phyloP scores from a whole-genome alignment of 2,329 filamentous ascomycete species.

The Daldinia sp. region DNA sequence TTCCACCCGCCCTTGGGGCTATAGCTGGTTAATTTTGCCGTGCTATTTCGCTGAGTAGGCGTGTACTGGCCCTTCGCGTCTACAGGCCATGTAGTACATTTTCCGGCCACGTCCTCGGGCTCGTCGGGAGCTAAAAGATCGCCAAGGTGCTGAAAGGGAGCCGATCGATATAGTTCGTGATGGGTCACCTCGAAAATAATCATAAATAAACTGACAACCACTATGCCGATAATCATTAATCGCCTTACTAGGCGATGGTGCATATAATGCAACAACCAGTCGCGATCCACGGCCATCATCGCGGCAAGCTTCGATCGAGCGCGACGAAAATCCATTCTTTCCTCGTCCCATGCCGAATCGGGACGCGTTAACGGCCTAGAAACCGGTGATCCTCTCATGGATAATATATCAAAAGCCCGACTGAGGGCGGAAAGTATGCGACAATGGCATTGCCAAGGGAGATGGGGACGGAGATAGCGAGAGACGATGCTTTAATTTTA shows the following conservation, averaged over 20 bases:
- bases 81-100: slow-evolving; percentile 45
- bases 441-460: slow-evolving; percentile 12
- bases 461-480: slow-evolving; percentile 2
- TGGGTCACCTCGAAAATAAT: slow-evolving; percentile 38
- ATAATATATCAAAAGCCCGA: slow-evolving; percentile 17
- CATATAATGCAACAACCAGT: slow-evolving; percentile 31
- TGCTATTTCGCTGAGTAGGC: slow-evolving; percentile 13
- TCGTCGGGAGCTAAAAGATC: not conserved
- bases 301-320: slow-evolving; percentile 7
- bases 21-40: slow-evolving; percentile 35
- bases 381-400: slow-evolving; percentile 25
- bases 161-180: slow-evolving; percentile 32
- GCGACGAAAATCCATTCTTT: slow-evolving; percentile 13
- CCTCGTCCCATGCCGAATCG: slow-evolving; percentile 23
- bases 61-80: slow-evolving; percentile 29
- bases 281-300: slow-evolving; percentile 22
- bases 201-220: slow-evolving; percentile 29
- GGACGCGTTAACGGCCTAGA: slow-evolving; percentile 8
- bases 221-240: slow-evolving; percentile 30
- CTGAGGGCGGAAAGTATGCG: slow-evolving; percentile 11
- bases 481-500: slow-evolving; percentile 10
- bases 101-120: slow-evolving; percentile 23
- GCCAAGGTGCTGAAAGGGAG: slow-evolving; percentile 13
- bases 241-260: slow-evolving; percentile 31
- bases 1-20: slow-evolving; percentile 43